Evolutionary conservation across 352 stramenopile genomes (phyloP).

Genomic region (Phytopythium chamaehyphon): DNA sequence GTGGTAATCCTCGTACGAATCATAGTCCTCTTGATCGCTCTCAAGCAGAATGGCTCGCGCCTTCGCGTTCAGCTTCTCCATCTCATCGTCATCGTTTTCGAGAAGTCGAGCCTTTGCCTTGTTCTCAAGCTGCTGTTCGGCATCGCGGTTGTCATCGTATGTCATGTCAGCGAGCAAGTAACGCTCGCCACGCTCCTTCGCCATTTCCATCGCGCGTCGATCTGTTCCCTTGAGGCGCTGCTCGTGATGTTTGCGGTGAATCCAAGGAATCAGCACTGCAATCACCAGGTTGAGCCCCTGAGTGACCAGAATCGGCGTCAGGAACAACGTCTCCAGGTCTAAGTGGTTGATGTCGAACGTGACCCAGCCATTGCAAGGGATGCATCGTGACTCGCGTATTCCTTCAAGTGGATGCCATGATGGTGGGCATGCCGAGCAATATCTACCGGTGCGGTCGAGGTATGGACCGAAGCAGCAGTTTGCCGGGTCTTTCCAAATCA

Average conservation of each 20-base stretch:
- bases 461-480: slow-evolving; percentile 86
- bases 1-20: slow-evolving; percentile 81
- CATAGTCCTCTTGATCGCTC: slow-evolving; percentile 71
- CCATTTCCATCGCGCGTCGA: slow-evolving; percentile 55
- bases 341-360: slow-evolving; percentile 83
- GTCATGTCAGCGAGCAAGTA: slow-evolving; percentile 60
- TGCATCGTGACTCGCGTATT: slow-evolving; percentile 35
- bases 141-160: slow-evolving; percentile 34
- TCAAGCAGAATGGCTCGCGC: slow-evolving; percentile 73
- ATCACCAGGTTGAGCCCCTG: slow-evolving; percentile 73
- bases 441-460: slow-evolving; percentile 35
- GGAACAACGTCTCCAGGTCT: slow-evolving; percentile 74
- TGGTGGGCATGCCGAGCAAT: slow-evolving; percentile 54
- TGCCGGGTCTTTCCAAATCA: slow-evolving; percentile 69
- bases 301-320: slow-evolving; percentile 81
- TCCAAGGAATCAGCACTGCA: slow-evolving; percentile 65
- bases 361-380: slow-evolving; percentile 68
- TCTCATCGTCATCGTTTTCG: slow-evolving; percentile 57
- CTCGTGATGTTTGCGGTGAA: slow-evolving; percentile 68
- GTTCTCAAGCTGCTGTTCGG: slow-evolving; percentile 42
- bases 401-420: slow-evolving; percentile 45
- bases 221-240: slow-evolving; percentile 52
- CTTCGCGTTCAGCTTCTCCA: slow-evolving; percentile 64
- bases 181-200: slow-evolving; percentile 60
- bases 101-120: slow-evolving; percentile 63